These are phyloP conservation scores for Tricholoma hemisulphureum DNA, from an alignment of 768 basidiomycete species.

Conservation along the genomic window DNA sequence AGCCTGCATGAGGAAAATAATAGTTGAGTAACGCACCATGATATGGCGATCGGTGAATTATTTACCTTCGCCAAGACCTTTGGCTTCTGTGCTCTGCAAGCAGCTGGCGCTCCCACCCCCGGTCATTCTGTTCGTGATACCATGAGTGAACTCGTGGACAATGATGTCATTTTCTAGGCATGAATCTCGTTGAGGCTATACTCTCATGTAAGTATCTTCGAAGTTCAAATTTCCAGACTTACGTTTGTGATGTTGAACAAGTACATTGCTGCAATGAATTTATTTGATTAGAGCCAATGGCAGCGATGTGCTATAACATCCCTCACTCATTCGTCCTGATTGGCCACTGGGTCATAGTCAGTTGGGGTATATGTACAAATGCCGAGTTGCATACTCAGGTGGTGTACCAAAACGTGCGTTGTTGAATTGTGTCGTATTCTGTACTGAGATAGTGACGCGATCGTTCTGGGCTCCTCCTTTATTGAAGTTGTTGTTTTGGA, in stretches of 20 bases:
- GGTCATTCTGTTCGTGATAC: slow-evolving; percentile 45
- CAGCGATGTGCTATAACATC: not conserved
- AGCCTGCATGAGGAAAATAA: slow-evolving; percentile 13
- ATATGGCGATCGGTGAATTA: not conserved
- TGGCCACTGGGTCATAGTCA: slow-evolving; percentile 22
- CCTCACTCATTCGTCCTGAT: slow-evolving; percentile 38
- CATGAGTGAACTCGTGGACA: slow-evolving; percentile 42
- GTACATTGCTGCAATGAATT: slow-evolving; percentile 31
- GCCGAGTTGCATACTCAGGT: slow-evolving; percentile 30
- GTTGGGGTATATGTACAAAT: not conserved
- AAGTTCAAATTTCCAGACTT: not conserved
- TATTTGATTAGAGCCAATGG: not conserved
- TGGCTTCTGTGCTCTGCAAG: slow-evolving; percentile 52
- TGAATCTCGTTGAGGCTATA: slow-evolving; percentile 50
- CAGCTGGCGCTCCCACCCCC: slow-evolving; percentile 52
- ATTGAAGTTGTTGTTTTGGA: slow-evolving; percentile 56
- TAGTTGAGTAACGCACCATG: no score
- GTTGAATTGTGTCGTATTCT: slow-evolving; percentile 42
- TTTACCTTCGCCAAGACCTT: slow-evolving; percentile 54
- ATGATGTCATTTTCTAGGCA: slow-evolving; percentile 51
- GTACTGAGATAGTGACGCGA: slow-evolving; percentile 49
- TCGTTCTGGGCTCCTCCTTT: slow-evolving; percentile 47
- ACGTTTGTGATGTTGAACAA: slow-evolving; percentile 31
- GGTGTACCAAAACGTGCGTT: slow-evolving; percentile 42
- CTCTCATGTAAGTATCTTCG: not conserved